Evolutionary conservation across 2,329 filamentous ascomycete genomes (phyloP).

Genomic region (Geosmithia flava): DNA sequence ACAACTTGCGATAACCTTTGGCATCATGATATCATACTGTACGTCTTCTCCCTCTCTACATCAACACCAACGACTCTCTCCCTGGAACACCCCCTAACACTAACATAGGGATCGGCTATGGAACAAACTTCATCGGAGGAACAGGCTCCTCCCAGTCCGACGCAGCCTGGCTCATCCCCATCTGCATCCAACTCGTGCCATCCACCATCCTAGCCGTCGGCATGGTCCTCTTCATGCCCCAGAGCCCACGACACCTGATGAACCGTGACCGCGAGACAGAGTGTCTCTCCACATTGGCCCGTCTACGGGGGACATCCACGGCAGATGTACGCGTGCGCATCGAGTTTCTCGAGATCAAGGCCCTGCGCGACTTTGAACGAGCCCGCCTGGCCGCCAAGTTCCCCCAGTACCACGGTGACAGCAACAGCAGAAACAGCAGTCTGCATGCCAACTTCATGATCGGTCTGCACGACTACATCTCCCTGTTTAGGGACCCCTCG

Average conservation of each 20-base stretch:
- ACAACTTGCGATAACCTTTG: conserved; percentile 45
- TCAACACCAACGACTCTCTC: too few relatives aligned
- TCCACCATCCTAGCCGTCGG: conserved; percentile 54
- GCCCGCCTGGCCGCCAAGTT: conserved; percentile 54
- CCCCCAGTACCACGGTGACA: conserved; percentile 28
- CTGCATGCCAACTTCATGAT: conserved; percentile 41
- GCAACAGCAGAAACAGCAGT: conserved; percentile 27
- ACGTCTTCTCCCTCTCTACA: conserved; percentile 6
- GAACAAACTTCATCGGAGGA: conserved; percentile 48
- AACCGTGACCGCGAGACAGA: conserved; percentile 59
- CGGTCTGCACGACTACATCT: conserved; percentile 54
- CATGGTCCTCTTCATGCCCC: conserved; percentile 65
- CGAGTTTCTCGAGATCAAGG: conserved; percentile 76
- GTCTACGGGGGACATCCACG: conserved; percentile 45
- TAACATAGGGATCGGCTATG: neutral
- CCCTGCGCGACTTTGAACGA: conserved; percentile 67
- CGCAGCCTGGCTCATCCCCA: conserved; percentile 62
- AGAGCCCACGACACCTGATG: conserved; percentile 63
- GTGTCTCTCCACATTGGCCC: conserved; percentile 48
- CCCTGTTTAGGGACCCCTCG: conserved; percentile 49
- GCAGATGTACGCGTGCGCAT: conserved; percentile 59
- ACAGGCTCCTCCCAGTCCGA: conserved; percentile 39
- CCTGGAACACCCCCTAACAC: too few relatives aligned
- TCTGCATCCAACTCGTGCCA: conserved; percentile 58
- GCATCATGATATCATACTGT: conserved; percentile 54